Conservation (phyloP, 2,329 filamentous ascomycete genomes). For the Juglanconis sp. region DNA sequence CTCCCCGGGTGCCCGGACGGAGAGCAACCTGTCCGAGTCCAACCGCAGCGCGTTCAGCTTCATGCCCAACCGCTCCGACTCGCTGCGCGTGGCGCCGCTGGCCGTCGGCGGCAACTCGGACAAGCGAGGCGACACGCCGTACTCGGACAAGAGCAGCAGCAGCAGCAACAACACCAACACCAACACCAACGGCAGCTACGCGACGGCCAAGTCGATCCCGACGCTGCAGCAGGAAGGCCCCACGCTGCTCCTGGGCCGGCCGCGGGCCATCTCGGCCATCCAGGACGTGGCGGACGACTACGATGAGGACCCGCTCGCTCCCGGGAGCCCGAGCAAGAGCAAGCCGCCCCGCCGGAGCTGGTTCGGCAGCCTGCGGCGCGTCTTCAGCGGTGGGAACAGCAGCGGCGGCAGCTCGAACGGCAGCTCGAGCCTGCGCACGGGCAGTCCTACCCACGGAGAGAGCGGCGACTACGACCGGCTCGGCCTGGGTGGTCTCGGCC, state of each 20-base stretch:
- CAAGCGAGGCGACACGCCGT: slow-evolving; percentile 15
- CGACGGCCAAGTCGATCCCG: slow-evolving; percentile 51
- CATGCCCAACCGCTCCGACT: slow-evolving; percentile 28
- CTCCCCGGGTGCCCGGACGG: slow-evolving; percentile 37
- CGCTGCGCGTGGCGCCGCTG: slow-evolving; percentile 34
- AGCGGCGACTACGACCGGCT: slow-evolving; percentile 43
- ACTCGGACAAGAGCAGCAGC: slow-evolving; percentile 35
- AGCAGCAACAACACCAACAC: slow-evolving; percentile 29
- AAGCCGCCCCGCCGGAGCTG: slow-evolving; percentile 57
- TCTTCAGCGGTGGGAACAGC: slow-evolving; percentile 48
- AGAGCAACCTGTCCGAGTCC: slow-evolving; percentile 55
- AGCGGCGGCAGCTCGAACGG: slow-evolving; percentile 25
- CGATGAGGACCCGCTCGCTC: slow-evolving; percentile 30
- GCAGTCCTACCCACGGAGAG: slow-evolving; percentile 28
- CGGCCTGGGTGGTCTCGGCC: slow-evolving; percentile 38
- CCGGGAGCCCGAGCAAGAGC: slow-evolving; percentile 55
- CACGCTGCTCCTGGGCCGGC: slow-evolving; percentile 37
- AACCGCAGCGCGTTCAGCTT: slow-evolving; percentile 44
- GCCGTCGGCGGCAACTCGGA: slow-evolving; percentile 11
- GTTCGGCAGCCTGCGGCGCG: slow-evolving; percentile 66
- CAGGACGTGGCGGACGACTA: slow-evolving; percentile 19
- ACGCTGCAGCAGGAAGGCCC: slow-evolving; percentile 53
- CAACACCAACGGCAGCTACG: slow-evolving; percentile 36
- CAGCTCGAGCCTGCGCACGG: slow-evolving; percentile 16
- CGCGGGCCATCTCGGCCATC: slow-evolving; percentile 8